Percentiles rank a stretch among this genome's conserved stretches.
phyloP scores from a whole-genome alignment of 139 green algal genomes.

The Astrephomene gubernaculifera region DNA sequence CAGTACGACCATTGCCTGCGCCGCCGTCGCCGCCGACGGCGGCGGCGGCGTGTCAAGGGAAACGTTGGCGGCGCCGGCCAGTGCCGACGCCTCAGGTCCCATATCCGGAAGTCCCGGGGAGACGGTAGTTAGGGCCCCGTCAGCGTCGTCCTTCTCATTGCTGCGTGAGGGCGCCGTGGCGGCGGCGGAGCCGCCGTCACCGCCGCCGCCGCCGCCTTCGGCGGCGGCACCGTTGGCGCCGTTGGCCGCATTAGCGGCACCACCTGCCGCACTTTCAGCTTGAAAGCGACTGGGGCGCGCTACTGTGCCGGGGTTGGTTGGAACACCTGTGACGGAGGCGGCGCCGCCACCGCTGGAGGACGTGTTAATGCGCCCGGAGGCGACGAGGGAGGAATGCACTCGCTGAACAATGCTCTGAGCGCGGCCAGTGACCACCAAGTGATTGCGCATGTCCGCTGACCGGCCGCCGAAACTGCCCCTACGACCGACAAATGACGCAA shows the following conservation, averaged over 20 bases:
- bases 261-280: too few relatives aligned
- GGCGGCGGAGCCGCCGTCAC: not conserved
- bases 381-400: conserved; percentile 21
- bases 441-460: too few relatives aligned
- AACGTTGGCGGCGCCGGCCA: not conserved
- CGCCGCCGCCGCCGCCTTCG: not conserved
- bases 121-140: not conserved
- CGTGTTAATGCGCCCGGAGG: conserved; percentile 7
- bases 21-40: not conserved
- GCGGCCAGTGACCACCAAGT: too few relatives aligned
- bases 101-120: conserved; percentile 4
- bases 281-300: too few relatives aligned
- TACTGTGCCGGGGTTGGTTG: too few relatives aligned
- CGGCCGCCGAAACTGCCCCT: not conserved
- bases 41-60: not conserved
- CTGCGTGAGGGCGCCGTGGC: too few relatives aligned
- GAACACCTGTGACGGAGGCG: too few relatives aligned
- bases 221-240: not conserved
- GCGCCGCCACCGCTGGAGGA: too few relatives aligned
- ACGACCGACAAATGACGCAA: conserved; percentile 8
- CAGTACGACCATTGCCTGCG: too few relatives aligned
- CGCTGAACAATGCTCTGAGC: conserved; percentile 1
- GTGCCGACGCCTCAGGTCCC: not conserved
- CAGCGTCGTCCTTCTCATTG: not conserved
- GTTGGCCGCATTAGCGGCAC: too few relatives aligned